These are phyloP conservation scores for Emergomyces orientalis DNA, from an alignment of 2,329 filamentous ascomycete genomes.

Conservation along the genomic window DNA sequence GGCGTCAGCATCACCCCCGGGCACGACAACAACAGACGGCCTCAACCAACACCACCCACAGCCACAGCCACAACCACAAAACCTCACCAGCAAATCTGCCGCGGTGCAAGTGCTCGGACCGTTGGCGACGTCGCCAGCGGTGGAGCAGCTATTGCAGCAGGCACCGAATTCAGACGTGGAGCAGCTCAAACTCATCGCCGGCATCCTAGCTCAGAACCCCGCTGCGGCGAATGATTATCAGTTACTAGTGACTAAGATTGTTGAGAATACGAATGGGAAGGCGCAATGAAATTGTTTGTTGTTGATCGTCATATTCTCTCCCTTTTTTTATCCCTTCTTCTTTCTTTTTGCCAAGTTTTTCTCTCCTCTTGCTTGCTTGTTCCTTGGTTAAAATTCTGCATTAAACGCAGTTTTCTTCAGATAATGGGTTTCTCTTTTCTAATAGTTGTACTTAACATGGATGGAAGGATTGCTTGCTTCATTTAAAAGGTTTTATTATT, in stretches of 20 bases:
- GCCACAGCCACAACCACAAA: slow-evolving; percentile 16
- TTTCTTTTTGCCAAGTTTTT: neutral
- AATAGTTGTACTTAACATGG: neutral
- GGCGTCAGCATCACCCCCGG: slow-evolving; percentile 13
- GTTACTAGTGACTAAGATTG: slow-evolving; percentile 35
- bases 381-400: neutral
- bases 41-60: slow-evolving; percentile 21
- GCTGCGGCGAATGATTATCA: slow-evolving; percentile 52
- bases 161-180: slow-evolving; percentile 58
- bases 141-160: slow-evolving; percentile 60
- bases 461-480: neutral
- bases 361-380: neutral
- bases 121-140: slow-evolving; percentile 54
- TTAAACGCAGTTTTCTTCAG: neutral
- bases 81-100: slow-evolving; percentile 42
- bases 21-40: slow-evolving; percentile 20
- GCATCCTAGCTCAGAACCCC: slow-evolving; percentile 57
- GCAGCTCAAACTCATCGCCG: slow-evolving; percentile 65
- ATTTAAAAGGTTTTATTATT: neutral
- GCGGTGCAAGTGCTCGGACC: slow-evolving; percentile 57
- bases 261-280: slow-evolving; percentile 28
- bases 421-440: neutral
- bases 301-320: neutral
- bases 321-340: slow-evolving; percentile 12
- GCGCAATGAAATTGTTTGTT: slow-evolving; percentile 8